A percentile compares a stretch with the other conserved stretches of the same genome.
Conservation (phyloP, 2,329 filamentous ascomycete genomes). For the Elsinoe fawcettii region DNA sequence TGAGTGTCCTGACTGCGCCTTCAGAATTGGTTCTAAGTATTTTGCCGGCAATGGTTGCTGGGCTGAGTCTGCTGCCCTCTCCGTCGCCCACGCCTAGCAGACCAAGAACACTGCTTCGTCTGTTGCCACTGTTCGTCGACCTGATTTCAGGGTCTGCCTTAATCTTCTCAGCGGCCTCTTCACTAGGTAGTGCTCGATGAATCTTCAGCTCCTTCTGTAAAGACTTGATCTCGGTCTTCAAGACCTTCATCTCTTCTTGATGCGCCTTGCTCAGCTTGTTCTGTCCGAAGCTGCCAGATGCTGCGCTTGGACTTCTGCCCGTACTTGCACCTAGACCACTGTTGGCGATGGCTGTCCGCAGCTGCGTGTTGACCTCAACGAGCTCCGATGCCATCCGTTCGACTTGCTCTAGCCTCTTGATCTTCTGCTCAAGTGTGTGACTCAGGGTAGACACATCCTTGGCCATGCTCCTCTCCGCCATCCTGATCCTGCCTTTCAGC, state of each 20-base stretch:
- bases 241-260: slow-evolving; percentile 49
- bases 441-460: slow-evolving; percentile 86
- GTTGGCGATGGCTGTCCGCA: slow-evolving; percentile 27
- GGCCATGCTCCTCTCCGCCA: slow-evolving; percentile 81
- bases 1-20: slow-evolving; percentile 41
- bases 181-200: slow-evolving; percentile 41
- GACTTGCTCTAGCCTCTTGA: slow-evolving; percentile 79
- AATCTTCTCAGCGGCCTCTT: slow-evolving; percentile 17
- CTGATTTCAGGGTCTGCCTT: background rate
- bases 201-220: slow-evolving; percentile 59
- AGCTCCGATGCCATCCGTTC: slow-evolving; percentile 49
- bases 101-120: slow-evolving; percentile 1
- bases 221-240: slow-evolving; percentile 53
- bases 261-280: slow-evolving; percentile 13
- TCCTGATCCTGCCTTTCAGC: slow-evolving; percentile 72
- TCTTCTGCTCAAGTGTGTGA: slow-evolving; percentile 66
- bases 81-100: slow-evolving; percentile 17
- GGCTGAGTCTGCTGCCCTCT: slow-evolving; percentile 22
- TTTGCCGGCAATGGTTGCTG: slow-evolving; percentile 41
- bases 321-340: slow-evolving; percentile 20
- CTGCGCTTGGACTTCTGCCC: slow-evolving; percentile 20
- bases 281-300: background rate
- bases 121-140: slow-evolving; percentile 16
- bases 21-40: slow-evolving; percentile 50
- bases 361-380: slow-evolving; percentile 42